Base-by-base conservation (phyloP, 2,329 filamentous ascomycete species). In the Fusarium sp. region DNA sequence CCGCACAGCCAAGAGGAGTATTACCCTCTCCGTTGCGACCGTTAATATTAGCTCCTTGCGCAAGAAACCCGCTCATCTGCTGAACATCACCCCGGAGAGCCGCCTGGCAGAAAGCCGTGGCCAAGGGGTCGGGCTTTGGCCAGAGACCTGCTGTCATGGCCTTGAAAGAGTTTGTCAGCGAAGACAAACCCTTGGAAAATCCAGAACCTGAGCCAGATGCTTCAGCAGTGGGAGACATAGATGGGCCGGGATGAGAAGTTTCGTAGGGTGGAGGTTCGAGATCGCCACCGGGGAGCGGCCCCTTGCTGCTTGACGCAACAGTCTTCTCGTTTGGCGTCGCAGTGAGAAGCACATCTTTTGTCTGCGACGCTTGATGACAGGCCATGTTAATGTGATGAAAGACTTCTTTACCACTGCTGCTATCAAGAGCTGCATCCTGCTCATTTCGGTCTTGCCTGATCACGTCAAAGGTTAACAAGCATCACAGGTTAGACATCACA, bases 91-190 rank as follows among this genome's bases (percentile, higher is more conserved):
- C 80, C 2, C 72, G 68, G 1, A 75, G 66, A 3, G 76, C 73
- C 1, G 80, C 80, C 36, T 81, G 74, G 15, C 80, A 82, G 16
- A 81, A 76, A 1, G 80, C 79, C 1, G 78, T 77, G 1, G 79
- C 80, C 4, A 82, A 62, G 1, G 80, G 80, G 13, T 81, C 80
- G 0, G 80, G 79, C n/a, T 80, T 80, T 0, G 78, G 36, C 27
- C 73, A 70, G 6, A 82, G 64, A 8, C 67, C 68, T 7, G 77
- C 66, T 1, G 79, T 79, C 60, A 81, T 74, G 11, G 79, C 80
- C 18, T 78, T 81, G 70, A 81, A 78, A 0, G 78, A 78, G 23
- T 77, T 74, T 3, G 77, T 76, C 27, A 82, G 27, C 1, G 78
- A 78, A 2, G 76, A 77, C 27, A 78, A 23, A 1, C 73, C 68